Conservation (phyloP, 2,329 filamentous ascomycete species). For the Claviceps africana region DNA sequence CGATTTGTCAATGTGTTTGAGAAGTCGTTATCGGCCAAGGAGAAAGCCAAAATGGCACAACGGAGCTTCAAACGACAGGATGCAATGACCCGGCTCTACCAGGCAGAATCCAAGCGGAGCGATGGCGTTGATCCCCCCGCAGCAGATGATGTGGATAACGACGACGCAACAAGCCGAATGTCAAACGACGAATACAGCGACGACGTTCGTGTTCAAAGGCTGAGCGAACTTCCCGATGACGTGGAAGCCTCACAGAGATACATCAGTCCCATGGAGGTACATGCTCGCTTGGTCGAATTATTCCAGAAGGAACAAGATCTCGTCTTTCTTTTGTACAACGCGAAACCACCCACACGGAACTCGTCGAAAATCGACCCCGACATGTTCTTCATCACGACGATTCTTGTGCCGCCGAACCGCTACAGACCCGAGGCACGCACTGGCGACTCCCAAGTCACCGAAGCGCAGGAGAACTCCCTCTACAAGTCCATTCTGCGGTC, state of each 20-base stretch:
- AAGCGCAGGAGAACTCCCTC: slow-evolving; percentile 75
- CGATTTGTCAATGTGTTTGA: slow-evolving; percentile 88
- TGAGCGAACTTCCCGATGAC: not conserved
- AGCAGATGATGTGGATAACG: slow-evolving; percentile 41
- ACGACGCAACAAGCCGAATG: slow-evolving; percentile 25
- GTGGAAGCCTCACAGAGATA: slow-evolving; percentile 46
- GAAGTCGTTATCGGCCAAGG: slow-evolving; percentile 60
- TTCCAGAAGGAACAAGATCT: slow-evolving; percentile 83
- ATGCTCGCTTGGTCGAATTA: slow-evolving; percentile 60
- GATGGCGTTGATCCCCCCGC: slow-evolving; percentile 31
- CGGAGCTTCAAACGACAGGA: slow-evolving; percentile 53
- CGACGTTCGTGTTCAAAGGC: slow-evolving; percentile 32
- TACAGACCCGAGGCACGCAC: slow-evolving; percentile 79
- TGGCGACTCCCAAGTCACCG: slow-evolving; percentile 66
- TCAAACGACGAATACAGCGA: slow-evolving; percentile 25
- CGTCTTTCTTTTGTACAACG: slow-evolving; percentile 70
- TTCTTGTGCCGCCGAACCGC: slow-evolving; percentile 84
- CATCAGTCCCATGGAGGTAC: slow-evolving; percentile 70
- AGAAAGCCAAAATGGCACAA: slow-evolving; percentile 63
- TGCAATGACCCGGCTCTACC: slow-evolving; percentile 40
- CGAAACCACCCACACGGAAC: slow-evolving; percentile 48
- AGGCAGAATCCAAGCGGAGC: slow-evolving; percentile 20
- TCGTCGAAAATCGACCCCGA: slow-evolving; percentile 51
- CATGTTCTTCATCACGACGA: slow-evolving; percentile 84
- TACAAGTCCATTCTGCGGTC: slow-evolving; percentile 74